Evolutionary conservation across 2,329 filamentous ascomycete species (phyloP).

Genomic region (Ophiostoma sp.): DNA sequence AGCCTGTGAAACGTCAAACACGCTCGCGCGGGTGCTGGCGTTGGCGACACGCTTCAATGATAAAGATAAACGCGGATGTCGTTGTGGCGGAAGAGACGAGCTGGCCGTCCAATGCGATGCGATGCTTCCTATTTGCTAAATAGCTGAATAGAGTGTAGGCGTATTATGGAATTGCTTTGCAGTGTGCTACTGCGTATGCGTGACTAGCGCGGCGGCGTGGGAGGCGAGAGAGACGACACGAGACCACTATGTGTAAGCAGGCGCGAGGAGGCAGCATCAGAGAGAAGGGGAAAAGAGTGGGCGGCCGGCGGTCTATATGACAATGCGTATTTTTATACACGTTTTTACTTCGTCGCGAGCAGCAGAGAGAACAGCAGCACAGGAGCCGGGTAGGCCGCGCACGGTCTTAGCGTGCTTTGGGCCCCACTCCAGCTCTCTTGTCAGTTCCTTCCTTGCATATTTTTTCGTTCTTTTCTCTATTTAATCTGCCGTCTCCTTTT

Average conservation of each 20-base stretch:
- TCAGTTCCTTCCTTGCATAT: conserved; percentile 10
- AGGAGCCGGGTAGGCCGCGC: conserved; percentile 24
- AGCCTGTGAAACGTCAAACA: background rate
- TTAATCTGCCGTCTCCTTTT: background rate
- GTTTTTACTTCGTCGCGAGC: conserved; percentile 23
- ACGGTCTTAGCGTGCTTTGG: conserved; percentile 24
- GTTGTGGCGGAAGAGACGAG: no score
- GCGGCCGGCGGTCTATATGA: conserved; percentile 31
- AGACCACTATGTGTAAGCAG: no score
- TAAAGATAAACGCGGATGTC: no score
- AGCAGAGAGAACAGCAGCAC: conserved; percentile 15
- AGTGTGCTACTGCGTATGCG: conserved; percentile 8
- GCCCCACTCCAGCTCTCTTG: conserved; percentile 22
- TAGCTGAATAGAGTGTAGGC: background rate
- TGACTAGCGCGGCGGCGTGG: conserved; percentile 10
- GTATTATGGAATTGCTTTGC: background rate
- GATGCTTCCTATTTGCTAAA: conserved; percentile 11
- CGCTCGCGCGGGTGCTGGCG: background rate
- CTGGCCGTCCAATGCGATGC: background rate
- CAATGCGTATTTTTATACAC: conserved; percentile 33
- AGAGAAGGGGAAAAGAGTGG: conserved; percentile 27
- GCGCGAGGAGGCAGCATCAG: conserved; percentile 17
- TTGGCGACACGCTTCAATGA: no score
- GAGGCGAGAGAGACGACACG: background rate
- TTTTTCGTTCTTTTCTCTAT: conserved; percentile 15